Base-by-base conservation (phyloP, 495 filamentous ascomycete genomes). In the Barbatosphaeria neglecta region DNA sequence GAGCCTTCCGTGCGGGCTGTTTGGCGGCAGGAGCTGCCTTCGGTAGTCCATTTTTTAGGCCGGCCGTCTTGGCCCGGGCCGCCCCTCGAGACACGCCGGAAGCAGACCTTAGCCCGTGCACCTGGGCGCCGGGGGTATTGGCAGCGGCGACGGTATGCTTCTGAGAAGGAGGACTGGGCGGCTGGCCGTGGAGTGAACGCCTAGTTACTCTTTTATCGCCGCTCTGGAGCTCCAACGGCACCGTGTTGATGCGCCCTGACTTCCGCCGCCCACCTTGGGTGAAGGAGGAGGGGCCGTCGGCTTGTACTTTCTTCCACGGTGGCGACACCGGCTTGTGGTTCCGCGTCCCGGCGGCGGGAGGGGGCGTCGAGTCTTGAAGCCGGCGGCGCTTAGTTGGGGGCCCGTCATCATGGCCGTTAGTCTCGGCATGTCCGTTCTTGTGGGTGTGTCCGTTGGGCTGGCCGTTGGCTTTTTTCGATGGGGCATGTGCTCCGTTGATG, bases 241-340 rank as follows among this genome's bases (percentile, higher is more conserved):
- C 63, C 23, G 68, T 63, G 59, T 93, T 95, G 46, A 85, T 85
- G 50, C 90, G 74, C 28, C 86, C 86, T 8, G 90, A 95, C 62
- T 87, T 92, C 46, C 92, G 77, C 50, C 80, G 81, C 38, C 92
- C 92, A 66, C 87, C 82, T 50, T 82, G 80, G 20, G 82, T 64
- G 52, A 95, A 86, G 0, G 86, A 83, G 8, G 92, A 87, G 4
- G 92, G 92, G 0, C 90, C 93, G 37, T 94, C 86, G 22, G 80
- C 84, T 39, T 84, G 81, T 43, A 84, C 70, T 61, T 81, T 90
- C 69, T 92, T 97, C 92, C 92, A 98, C 20, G 92, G 92, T 47
- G 92, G 92, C 24, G 92, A 96, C 45, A 70, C 65, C 19, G 59
- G 59, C 51, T 78, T 78, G n/a, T 59, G 60, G 42, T 54, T 52